Evolutionary conservation across 768 basidiomycete species (phyloP), one percentile per base, ranked within the genome.

Genomic region (Lactarius sanguifluus): DNA sequence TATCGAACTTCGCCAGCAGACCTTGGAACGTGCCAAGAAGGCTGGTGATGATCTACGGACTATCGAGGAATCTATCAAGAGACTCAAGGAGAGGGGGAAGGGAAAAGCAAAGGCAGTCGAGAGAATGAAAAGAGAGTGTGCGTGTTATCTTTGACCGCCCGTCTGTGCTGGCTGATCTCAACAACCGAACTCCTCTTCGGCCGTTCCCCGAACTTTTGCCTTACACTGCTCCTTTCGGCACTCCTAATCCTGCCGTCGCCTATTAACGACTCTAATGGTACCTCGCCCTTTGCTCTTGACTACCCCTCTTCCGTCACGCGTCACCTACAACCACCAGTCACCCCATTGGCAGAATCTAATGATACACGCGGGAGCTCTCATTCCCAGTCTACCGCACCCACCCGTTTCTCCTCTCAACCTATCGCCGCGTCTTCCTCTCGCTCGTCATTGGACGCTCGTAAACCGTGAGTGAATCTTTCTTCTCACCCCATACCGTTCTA

Each of bases 61-160:
- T 62, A 86, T 93, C 71, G 86, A 90, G 69, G 90, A 89, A 76
- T 88, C 87, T 58, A 87, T 90, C 84, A 84, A 85, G 61, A 83
- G 85, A 66, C 82, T 91, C 78, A 89, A 85, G 78, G 91, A 91
- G 78, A 87, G 84, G 75, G 88, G 86, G 76, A 83, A 80, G 77
- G 88, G 89, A 0, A 92, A 91, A 75, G 85, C 83, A 60, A 89
- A 82, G 76, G 83, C 81, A n/a, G 74, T 85, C 54, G 89, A 90
- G 64, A 90, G 84, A 77, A 79, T 85, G 59, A 91, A 91, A 74
- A 85, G 84, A 72, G 90, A 86, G 72, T 86, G 91, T 92, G 81
- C 78, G 90, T 88, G 61, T 75, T 73, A 73, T 65, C 67, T 63
- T 47, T 41, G 65, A n/a, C 64, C 56, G 55, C 50, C 45, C 18